Base-by-base conservation (phyloP, 176 grass and related monocot genomes). In the Triticum dicoccoides region DNA sequence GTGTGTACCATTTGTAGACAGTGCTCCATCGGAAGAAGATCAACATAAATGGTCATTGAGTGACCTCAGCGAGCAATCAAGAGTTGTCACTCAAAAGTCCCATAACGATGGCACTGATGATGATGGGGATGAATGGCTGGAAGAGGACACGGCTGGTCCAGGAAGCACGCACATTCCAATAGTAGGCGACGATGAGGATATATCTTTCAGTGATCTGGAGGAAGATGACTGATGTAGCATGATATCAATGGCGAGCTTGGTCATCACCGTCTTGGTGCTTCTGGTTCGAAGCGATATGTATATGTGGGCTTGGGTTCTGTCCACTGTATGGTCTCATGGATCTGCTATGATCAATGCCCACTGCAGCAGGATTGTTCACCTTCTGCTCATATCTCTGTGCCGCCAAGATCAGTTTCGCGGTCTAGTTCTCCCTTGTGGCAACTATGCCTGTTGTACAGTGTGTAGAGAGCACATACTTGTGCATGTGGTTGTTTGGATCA, bases 191-290 rank as follows among this genome's bases (percentile, higher is more conserved):
- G 92, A 97, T 35, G 92, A 97, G 54, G 92, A 91, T 66, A 66
- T 97, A 54, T 97, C 95, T 13, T 97, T 97, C 25, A 97, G 95
- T 88, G 95, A 97, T 87, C 85, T 97, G 38, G 95, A 97, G 84
- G 95, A 97, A 62, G 92, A 97, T 3, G 95, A 97, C 51, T 2
- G 92, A 92, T 73, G 92, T 49, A 9, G 65, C 83, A 68, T 92
- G 69, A 87, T 52, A 81, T 52, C 61, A 30, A 3, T 5, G 62
- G 23, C 13, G 2, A 70, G 65, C 47, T 84, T 80, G 33, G 62
- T 42, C 7, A 62, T n/a, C 27, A 64, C 23, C 14, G 34, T 34
- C 37, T 35, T 45, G 4, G 24, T 76, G 25, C 88, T 29, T 35
- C 25, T 9, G 21, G 23, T 61, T 84, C 15, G 1, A n/a, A 69